Evolutionary conservation across 495 filamentous ascomycete species (phyloP).

Genomic region (Trichoderma asperelloides): DNA sequence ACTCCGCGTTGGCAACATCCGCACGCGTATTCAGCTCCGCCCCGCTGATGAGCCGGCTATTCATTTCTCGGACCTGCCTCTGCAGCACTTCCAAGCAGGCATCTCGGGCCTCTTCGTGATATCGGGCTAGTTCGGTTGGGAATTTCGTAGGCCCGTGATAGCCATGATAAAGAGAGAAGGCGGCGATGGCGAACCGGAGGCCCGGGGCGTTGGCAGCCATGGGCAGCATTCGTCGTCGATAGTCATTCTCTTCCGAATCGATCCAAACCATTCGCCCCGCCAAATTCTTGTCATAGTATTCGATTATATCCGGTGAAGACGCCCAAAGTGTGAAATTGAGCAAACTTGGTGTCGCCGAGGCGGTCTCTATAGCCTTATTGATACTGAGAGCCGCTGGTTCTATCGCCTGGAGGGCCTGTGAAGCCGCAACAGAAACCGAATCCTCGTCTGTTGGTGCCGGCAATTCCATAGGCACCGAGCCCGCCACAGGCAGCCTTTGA

Average conservation of each 20-base stretch:
- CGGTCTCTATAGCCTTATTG: background rate
- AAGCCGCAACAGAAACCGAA: background rate
- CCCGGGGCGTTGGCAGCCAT: constrained; percentile 1
- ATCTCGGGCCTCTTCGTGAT: background rate
- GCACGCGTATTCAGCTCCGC: background rate
- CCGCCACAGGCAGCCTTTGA: background rate
- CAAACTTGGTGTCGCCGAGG: background rate
- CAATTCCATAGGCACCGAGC: background rate
- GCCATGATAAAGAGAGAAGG: background rate
- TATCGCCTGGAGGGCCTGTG: background rate
- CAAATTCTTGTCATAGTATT: background rate
- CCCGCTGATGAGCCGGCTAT: background rate
- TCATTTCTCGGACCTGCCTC: background rate
- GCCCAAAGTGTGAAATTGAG: background rate
- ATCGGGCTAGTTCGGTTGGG: background rate
- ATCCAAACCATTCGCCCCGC: background rate
- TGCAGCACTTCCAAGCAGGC: background rate
- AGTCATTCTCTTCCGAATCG: background rate
- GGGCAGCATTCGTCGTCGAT: constrained; percentile 3
- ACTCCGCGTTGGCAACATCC: constrained; percentile 1
- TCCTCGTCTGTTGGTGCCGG: background rate
- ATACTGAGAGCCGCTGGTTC: background rate
- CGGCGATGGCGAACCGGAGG: background rate
- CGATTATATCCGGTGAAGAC: background rate
- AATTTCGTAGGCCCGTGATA: background rate